Evolutionary conservation across 2,329 filamentous ascomycete species (phyloP), one percentile per base, ranked within the genome.

Genomic region (Rutstroemia sp.): DNA sequence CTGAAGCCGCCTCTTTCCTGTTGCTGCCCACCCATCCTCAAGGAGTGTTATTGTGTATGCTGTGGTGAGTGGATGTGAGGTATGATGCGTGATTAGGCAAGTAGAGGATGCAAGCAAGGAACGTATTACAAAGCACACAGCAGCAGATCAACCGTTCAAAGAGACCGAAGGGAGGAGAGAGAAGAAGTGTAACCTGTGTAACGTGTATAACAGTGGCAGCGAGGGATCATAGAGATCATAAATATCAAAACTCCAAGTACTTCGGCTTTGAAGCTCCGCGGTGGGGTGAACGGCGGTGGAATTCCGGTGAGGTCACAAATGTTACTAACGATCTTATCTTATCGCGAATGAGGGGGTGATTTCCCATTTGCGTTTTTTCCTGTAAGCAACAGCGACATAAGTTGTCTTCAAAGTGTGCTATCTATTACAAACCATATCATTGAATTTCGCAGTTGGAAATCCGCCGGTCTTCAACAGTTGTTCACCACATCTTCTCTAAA

Each of bases 1-100:
- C 86, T 83, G 65, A 89, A 84, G 57, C 53, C 53, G 38, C 86
- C 85, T 60, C 82, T 61, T 60, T 57, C 39, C 41, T 56, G 54
- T 17, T n/a, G 49, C 54, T 63, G 61, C 48, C 56, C 53, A 2
- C 38, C 53, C 46, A 55, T 55, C 17, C 44, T 55, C 63, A 46
- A 47, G 19, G 46, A 46, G 9, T 30, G 30, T 25, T 25, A n/a
- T 38, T 25, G 17, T 48, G 19, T 16, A n/a, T 19, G 23, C 30
- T 9, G 9, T 38, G 16, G 21, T 38, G 27, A 49, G 45, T 48
- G 12, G 9, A 48, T 12, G 21, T 48, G 39, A 42, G 17, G 16
- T 42, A 17, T 42, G 16, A 42, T 45, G 19, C 10, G 19, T 45
- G 42, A 21, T 45, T 45, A 45, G 42, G 21, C 19, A 45, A 23